A percentile compares a stretch with the other conserved stretches of the same genome.
Evolutionary conservation across 108 stramenopile genomes (phyloP).

Genomic region (Epipyxis sp.): DNA sequence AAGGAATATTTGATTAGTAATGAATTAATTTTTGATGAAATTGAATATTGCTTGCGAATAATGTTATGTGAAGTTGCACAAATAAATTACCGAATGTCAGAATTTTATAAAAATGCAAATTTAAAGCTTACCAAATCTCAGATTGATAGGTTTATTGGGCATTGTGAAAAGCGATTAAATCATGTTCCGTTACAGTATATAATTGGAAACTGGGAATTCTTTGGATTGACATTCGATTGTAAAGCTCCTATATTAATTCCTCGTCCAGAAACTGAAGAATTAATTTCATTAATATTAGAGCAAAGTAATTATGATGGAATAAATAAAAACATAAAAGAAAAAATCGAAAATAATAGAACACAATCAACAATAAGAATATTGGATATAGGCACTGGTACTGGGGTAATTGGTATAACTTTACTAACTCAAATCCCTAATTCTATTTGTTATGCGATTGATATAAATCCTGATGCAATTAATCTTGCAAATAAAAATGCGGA

Average conservation of each 20-base stretch:
- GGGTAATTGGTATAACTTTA: constrained; percentile 80
- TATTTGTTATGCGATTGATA: constrained; percentile 70
- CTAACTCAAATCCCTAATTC: constrained; percentile 27
- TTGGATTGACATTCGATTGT: constrained; percentile 63
- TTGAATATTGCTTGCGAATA: no score
- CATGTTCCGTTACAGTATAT: constrained; percentile 87
- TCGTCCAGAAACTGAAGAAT: constrained; percentile 89
- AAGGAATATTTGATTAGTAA: no score
- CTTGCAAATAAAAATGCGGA: constrained; percentile 72
- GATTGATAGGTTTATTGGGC: neutral
- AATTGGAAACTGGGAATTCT: constrained; percentile 88
- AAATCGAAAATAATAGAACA: neutral
- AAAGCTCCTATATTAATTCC: constrained; percentile 78
- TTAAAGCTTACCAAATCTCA: no score
- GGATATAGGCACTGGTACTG: constrained; percentile 86
- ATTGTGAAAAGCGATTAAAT: neutral
- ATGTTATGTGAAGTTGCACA: no score
- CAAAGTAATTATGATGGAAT: constrained; percentile 34
- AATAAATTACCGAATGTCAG: no score
- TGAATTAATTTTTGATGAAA: no score
- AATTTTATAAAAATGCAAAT: no score
- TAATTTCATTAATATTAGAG: constrained; percentile 66
- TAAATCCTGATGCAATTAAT: constrained; percentile 65
- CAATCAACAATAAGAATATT: constrained; percentile 57
- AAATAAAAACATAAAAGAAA: neutral